Conservation (phyloP, 345 rosid species). For the Euphorbia peplus region DNA sequence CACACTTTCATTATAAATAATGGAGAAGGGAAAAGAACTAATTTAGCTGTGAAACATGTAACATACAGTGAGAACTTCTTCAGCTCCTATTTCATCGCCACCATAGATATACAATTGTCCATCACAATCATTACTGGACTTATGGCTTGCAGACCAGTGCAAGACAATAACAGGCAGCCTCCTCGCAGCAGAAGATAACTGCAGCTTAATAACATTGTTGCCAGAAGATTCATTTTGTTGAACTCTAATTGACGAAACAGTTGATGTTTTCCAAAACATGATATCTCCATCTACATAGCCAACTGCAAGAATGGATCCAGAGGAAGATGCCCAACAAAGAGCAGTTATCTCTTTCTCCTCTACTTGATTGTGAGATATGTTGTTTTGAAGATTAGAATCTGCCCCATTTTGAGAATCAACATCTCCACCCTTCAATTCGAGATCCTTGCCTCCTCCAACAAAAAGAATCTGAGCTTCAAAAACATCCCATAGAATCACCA, state of each 20-base stretch:
- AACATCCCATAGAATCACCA: conserved; percentile 80
- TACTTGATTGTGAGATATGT: conserved; percentile 31
- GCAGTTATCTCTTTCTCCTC: conserved; percentile 79
- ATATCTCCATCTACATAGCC: conserved; percentile 92
- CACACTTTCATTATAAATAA: not conserved
- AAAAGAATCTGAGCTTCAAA: conserved; percentile 52
- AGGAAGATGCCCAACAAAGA: conserved; percentile 79
- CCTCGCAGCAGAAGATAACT: conserved; percentile 61
- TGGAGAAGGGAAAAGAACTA: not conserved
- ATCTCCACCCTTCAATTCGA: conserved; percentile 45
- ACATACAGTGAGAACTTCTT: conserved; percentile 76
- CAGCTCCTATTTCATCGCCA: conserved; percentile 79
- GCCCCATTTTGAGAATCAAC: conserved; percentile 34
- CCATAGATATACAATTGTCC: conserved; percentile 81
- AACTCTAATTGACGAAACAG: conserved; percentile 30
- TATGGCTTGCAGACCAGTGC: conserved; percentile 52
- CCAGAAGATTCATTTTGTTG: conserved; percentile 40
- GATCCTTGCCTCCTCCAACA: conserved; percentile 68
- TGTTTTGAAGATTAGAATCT: conserved; percentile 29
- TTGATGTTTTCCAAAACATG: conserved; percentile 63
- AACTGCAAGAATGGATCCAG: conserved; percentile 80
- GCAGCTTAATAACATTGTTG: conserved; percentile 60
- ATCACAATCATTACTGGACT: conserved; percentile 40
- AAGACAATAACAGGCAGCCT: conserved; percentile 78
- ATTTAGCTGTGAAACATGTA: conserved; percentile 13